Evolutionary conservation across 2,329 filamentous ascomycete species (phyloP), one percentile per base, ranked within the genome.

Genomic region (Epichloe bromicola): DNA sequence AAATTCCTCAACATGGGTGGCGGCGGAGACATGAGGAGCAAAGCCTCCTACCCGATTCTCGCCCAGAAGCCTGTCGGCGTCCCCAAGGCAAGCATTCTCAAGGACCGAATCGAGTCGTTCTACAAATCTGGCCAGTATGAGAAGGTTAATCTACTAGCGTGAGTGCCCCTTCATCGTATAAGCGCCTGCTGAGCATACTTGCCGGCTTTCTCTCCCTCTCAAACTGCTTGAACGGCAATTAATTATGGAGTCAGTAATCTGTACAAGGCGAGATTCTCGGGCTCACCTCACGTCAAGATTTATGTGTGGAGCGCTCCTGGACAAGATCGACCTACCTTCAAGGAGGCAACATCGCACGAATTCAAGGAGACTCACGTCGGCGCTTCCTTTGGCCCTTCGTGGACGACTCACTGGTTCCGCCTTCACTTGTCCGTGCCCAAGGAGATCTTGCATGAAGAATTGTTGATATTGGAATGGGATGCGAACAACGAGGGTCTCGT

Each of bases 401-500:
- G 93, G 93, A 86, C 89, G 2, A 98, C 93, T 8, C 93, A 97
- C 67, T 98, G 93, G 93, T 95, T 98, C 77, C 87, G 83, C 60
- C 79, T 96, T 51, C 73, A 83, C 51, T 71, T 98, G 55, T 87
- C 79, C 4, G 77, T 97, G 14, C 91, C 93, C 7, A 64, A 79
- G 51, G 72, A 87, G 12, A 78, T 96, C 60, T 71, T 68, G 26
- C 71, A 88, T 56, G 88, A 93, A 60, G 81, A 90, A 58, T 82
- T 86, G 45, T 75, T 98, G n/a, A 90, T 97, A 68, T 82, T 97
- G 52, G 89, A 95, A 61, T 98, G 93, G 91, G 91, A 98, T 69
- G 85, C 86, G 38, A 85, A 88, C 70, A 95, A 89, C 59, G 93
- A 98, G 70, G 93, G 87, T n/a, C 72, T 97, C 67, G 80, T 98